These are phyloP conservation scores for Tulasnella sp. DNA, from an alignment of 768 basidiomycete species.

Conservation along the genomic window DNA sequence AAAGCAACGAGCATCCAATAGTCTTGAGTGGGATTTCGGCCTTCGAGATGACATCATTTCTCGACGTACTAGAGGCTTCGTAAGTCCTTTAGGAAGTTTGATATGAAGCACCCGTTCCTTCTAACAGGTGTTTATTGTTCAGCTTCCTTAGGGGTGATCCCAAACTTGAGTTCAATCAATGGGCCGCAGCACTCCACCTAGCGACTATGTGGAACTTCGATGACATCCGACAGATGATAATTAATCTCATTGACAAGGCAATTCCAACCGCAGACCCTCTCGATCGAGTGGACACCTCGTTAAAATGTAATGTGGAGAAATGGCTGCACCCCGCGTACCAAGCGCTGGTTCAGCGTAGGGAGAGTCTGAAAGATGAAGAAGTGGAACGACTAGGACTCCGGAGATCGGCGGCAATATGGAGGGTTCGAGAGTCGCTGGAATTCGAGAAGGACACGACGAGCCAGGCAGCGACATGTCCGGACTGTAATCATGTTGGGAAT, in stretches of 20 bases:
- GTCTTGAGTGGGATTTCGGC: neutral
- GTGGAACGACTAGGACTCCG: neutral
- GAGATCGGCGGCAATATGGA: neutral
- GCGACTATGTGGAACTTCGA: conserved; percentile 33
- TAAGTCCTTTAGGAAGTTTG: neutral
- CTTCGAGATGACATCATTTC: conserved; percentile 21
- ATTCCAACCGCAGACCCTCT: neutral
- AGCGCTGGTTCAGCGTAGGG: neutral
- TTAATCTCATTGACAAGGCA: neutral
- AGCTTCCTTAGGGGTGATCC: neutral
- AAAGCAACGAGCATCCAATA: neutral
- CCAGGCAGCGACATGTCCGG: neutral
- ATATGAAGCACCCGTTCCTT: too few species aligned
- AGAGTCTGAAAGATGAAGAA: neutral
- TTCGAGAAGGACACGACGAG: too few species aligned
- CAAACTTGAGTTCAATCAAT: neutral
- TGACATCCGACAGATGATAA: conserved; percentile 17
- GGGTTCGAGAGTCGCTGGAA: neutral
- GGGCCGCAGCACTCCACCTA: conserved; percentile 18
- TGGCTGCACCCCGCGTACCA: conserved; percentile 29
- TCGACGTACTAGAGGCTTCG: neutral
- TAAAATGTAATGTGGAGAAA: conserved; percentile 24
- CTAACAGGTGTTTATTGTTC: too few species aligned
- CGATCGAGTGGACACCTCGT: neutral
- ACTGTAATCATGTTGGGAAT: neutral